These are phyloP conservation scores for Boletus bicolor DNA, from an alignment of 768 basidiomycete genomes.

Conservation along the genomic window DNA sequence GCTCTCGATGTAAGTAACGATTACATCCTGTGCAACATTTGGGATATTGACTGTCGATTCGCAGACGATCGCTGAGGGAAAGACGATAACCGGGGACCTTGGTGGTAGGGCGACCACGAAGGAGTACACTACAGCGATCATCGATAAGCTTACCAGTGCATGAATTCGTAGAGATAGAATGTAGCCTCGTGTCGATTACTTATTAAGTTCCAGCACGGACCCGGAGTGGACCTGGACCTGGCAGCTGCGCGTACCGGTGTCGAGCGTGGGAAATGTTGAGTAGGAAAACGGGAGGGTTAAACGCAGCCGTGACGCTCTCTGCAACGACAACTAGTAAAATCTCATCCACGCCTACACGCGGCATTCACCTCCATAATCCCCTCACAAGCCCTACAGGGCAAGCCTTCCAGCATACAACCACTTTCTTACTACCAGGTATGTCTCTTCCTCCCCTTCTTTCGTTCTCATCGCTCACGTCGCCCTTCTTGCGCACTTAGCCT, in stretches of 20 bases:
- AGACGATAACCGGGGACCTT: constrained; percentile 90
- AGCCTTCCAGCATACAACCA: constrained; percentile 51
- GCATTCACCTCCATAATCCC: constrained; percentile 53
- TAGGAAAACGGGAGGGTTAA: constrained; percentile 14
- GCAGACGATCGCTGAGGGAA: constrained; percentile 97
- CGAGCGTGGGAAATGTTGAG: constrained; percentile 27
- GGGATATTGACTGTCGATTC: constrained; percentile 8
- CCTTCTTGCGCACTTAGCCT: constrained; percentile 39
- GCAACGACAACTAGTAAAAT: constrained; percentile 43
- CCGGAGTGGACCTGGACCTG: not conserved
- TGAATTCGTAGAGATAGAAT: constrained; percentile 20
- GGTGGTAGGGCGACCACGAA: constrained; percentile 89
- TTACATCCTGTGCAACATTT: not conserved
- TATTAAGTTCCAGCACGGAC: constrained; percentile 1
- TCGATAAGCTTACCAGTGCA: constrained; percentile 54
- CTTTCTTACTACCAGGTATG: constrained; percentile 48
- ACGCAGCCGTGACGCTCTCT: constrained; percentile 18
- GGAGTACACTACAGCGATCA: constrained; percentile 88
- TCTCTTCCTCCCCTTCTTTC: constrained; percentile 9
- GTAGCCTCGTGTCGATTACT: constrained; percentile 8
- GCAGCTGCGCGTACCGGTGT: constrained; percentile 9
- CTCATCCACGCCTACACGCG: constrained; percentile 50
- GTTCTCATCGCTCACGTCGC: constrained; percentile 19
- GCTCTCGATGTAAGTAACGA: constrained; percentile 69
- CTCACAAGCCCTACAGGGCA: constrained; percentile 92